Percentiles rank a stretch among this genome's conserved stretches.
These are phyloP conservation scores for Trichoderma aggressivum DNA, from an alignment of 2,329 filamentous ascomycete species.

Conservation along the genomic window DNA sequence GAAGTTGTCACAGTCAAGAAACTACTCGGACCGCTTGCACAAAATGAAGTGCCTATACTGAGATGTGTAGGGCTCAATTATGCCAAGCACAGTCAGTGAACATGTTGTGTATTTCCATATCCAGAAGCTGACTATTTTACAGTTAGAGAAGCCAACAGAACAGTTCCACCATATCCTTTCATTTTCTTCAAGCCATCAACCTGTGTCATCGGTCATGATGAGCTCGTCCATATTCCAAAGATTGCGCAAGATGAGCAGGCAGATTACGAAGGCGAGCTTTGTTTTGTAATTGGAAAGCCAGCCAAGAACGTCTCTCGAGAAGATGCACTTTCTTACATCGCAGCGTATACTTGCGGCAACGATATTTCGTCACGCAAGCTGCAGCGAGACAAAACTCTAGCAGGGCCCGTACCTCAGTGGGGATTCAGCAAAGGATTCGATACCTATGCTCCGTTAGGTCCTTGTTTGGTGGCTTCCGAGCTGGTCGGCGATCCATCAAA, in stretches of 20 bases:
- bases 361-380: slow-evolving; percentile 52
- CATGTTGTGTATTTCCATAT: background rate
- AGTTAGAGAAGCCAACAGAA: slow-evolving; percentile 52
- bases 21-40: slow-evolving; percentile 50
- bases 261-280: slow-evolving; percentile 48
- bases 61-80: slow-evolving; percentile 60
- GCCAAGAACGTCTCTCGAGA: slow-evolving; percentile 45
- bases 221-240: slow-evolving; percentile 43
- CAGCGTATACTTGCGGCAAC: slow-evolving; percentile 53
- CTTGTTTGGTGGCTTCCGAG: slow-evolving; percentile 40
- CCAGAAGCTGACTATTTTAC: background rate
- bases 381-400: slow-evolving; percentile 47
- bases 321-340: slow-evolving; percentile 47
- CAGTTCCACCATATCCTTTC: slow-evolving; percentile 45
- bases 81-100: slow-evolving; percentile 47
- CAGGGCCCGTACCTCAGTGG: slow-evolving; percentile 54
- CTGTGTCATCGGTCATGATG: slow-evolving; percentile 36
- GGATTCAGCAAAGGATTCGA: slow-evolving; percentile 57
- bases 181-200: slow-evolving; percentile 50
- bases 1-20: slow-evolving; percentile 52
- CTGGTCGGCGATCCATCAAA: slow-evolving; percentile 42
- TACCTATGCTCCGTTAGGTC: slow-evolving; percentile 52
- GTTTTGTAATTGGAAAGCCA: slow-evolving; percentile 47
- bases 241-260: slow-evolving; percentile 46
- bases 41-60: slow-evolving; percentile 52